Base-by-base conservation (phyloP, 2,329 filamentous ascomycete species). In the Sporothrix euskadiensis region DNA sequence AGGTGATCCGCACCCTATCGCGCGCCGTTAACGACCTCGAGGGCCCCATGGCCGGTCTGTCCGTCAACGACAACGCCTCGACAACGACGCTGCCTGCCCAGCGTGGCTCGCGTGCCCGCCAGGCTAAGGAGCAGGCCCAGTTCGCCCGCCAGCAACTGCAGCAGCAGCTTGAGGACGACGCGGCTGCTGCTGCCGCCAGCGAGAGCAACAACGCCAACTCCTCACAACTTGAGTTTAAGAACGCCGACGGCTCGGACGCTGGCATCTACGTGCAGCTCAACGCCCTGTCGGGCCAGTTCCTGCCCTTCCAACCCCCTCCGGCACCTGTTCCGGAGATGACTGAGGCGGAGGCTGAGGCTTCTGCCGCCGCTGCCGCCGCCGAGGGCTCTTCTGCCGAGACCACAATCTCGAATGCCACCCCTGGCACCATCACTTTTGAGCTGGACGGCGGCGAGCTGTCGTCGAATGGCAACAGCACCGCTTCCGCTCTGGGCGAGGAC, bases 241-340 rank as follows among this genome's bases (percentile, higher is more conserved):
- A 86, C 78, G 84, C 87, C 76, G 88, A 88, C 78, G 88, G 87
- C 74, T 84, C 81, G 77, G 84, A 88, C 77, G 84, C 87, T 65
- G 88, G 87, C 78, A 81, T 92, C 75, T 88, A 89, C 77, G 83
- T 92, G 74, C 90, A 91, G 78, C 86, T 92, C 72, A 89, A 92
- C 80, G 84, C 90, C 78, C 88, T 92, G 82, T 87, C 89, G 22
- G 90, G 88, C 77, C 88, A 89, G 75, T 92, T 95, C 78, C 84
- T 90, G 65, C 94, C 94, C 7, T 98, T 97, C 84, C 88, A 90
- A 72, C 92, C 93, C 30, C 96, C 95, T n/a, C 93, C 94, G 26
- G 84, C 91, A 59, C 96, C 95, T 0, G 83, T 89, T 75, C 88
- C 92, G 0, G 84, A 89, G 81, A 32, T 59, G 65, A 80, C 78